These are phyloP conservation scores for Pestalotiopsis sp. DNA, from an alignment of 2,329 filamentous ascomycete species.

Conservation along the genomic window DNA sequence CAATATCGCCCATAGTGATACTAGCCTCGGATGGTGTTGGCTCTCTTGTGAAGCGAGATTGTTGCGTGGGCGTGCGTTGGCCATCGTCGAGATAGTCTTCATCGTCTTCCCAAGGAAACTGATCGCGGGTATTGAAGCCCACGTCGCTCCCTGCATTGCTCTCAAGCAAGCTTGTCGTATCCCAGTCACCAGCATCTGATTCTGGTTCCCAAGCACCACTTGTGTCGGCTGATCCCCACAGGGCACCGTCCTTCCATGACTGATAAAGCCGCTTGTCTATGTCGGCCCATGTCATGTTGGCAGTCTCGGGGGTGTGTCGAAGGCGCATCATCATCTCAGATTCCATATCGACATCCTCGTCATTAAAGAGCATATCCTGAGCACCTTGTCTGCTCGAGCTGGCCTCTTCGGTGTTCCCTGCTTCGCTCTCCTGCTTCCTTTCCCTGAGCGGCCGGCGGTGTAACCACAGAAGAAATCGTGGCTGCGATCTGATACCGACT, in stretches of 20 bases:
- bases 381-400: conserved; percentile 28
- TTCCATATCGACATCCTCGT: conserved; percentile 78
- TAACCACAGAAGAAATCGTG: conserved; percentile 62
- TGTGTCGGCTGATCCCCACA: conserved; percentile 80
- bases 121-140: conserved; percentile 49
- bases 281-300: conserved; percentile 58
- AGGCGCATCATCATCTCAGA: conserved; percentile 70
- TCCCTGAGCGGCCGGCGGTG: conserved; percentile 42
- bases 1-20: conserved; percentile 69
- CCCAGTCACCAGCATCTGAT: conserved; percentile 60
- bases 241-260: conserved; percentile 83
- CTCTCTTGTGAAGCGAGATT: conserved; percentile 53
- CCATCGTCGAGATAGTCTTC: conserved; percentile 51
- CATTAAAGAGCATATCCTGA: conserved; percentile 55
- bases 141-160: conserved; percentile 31
- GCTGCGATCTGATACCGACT: conserved; percentile 62
- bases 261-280: conserved; percentile 76
- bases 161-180: conserved; percentile 79
- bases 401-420: conserved; percentile 17
- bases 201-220: conserved; percentile 76
- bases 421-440: conserved; percentile 25
- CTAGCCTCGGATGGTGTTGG: conserved; percentile 64
- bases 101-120: conserved; percentile 46
- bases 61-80: conserved; percentile 74
- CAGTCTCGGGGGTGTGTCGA: conserved; percentile 36